phyloP scores from a whole-genome alignment of 2,329 filamentous ascomycete genomes.

The Davidsoniella neocaledoniae region DNA sequence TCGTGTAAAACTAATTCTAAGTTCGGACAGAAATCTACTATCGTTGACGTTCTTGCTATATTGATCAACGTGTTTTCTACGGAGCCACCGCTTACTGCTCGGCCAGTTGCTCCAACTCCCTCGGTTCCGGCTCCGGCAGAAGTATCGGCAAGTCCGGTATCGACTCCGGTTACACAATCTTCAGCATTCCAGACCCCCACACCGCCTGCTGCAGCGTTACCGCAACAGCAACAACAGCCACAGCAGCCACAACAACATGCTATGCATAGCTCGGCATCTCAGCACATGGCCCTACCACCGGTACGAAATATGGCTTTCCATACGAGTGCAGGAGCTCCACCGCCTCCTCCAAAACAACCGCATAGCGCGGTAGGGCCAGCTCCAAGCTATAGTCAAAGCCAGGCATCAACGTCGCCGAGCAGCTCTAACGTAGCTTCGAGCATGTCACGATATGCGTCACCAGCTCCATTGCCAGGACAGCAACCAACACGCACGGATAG shows the following conservation, averaged over 20 bases:
- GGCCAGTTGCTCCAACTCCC: slow-evolving; percentile 15
- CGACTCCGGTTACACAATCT: neutral
- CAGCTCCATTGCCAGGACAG: neutral
- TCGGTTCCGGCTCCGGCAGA: slow-evolving; percentile 29
- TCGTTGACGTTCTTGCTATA: slow-evolving; percentile 68
- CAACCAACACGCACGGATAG: neutral
- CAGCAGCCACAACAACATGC: neutral
- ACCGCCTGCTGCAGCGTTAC: slow-evolving; percentile 22
- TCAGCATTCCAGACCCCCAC: too few species aligned
- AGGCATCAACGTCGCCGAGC: neutral
- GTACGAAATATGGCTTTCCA: neutral
- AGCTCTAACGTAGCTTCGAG: neutral
- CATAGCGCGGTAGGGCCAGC: slow-evolving; percentile 5
- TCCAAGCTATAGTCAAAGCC: neutral
- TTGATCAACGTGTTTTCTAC: slow-evolving; percentile 80
- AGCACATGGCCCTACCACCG: slow-evolving; percentile 16
- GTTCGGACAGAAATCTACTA: slow-evolving; percentile 52
- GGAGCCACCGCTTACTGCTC: slow-evolving; percentile 74
- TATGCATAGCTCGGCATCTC: neutral
- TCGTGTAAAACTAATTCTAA: slow-evolving; percentile 13
- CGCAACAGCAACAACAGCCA: slow-evolving; percentile 26
- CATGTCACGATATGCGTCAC: neutral
- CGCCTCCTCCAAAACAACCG: slow-evolving; percentile 16
- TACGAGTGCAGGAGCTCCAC: slow-evolving; percentile 15
- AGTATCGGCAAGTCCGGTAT: slow-evolving; percentile 20